Percentiles rank a stretch among this genome's conserved stretches.
Conservation (phyloP, 2,329 filamentous ascomycete genomes). For the Lachnellula cervina region DNA sequence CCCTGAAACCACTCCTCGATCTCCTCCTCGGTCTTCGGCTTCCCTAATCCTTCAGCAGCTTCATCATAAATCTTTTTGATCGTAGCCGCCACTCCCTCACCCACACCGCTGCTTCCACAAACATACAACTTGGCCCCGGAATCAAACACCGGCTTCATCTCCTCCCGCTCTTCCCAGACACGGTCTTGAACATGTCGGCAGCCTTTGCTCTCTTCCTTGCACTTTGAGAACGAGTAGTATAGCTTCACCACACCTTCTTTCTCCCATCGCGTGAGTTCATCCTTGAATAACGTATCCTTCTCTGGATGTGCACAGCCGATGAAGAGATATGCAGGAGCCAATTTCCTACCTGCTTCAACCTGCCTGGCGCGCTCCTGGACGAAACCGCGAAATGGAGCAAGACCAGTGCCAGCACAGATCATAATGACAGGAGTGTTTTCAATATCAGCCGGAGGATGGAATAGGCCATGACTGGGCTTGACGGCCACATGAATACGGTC, state of each 20-base stretch:
- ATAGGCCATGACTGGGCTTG: conserved; percentile 35
- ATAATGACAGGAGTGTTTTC: conserved; percentile 31
- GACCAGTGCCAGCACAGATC: conserved; percentile 35
- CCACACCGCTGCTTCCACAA: conserved; percentile 32
- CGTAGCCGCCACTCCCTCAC: conserved; percentile 38
- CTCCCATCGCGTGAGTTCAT: conserved; percentile 23
- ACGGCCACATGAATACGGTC: conserved; percentile 37
- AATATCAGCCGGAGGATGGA: conserved; percentile 21
- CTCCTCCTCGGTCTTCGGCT: conserved; percentile 35
- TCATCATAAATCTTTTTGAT: conserved; percentile 41
- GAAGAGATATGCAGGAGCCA: conserved; percentile 26
- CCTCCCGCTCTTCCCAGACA: conserved; percentile 23
- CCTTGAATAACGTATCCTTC: conserved; percentile 19
- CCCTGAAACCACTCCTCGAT: conserved; percentile 41
- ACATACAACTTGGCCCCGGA: conserved; percentile 26
- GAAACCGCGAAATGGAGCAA: conserved; percentile 46
- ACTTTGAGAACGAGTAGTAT: conserved; percentile 22
- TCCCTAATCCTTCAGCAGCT: conserved; percentile 30
- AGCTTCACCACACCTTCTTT: conserved; percentile 21
- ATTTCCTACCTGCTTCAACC: conserved; percentile 32
- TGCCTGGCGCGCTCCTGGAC: conserved; percentile 44
- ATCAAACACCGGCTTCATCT: conserved; percentile 22
- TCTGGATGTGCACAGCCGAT: conserved; percentile 24
- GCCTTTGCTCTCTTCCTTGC: conserved; percentile 18
- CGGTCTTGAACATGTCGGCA: conserved; percentile 25